Base-by-base conservation (phyloP, 495 filamentous ascomycete genomes). In the Penicillium subrubescens region DNA sequence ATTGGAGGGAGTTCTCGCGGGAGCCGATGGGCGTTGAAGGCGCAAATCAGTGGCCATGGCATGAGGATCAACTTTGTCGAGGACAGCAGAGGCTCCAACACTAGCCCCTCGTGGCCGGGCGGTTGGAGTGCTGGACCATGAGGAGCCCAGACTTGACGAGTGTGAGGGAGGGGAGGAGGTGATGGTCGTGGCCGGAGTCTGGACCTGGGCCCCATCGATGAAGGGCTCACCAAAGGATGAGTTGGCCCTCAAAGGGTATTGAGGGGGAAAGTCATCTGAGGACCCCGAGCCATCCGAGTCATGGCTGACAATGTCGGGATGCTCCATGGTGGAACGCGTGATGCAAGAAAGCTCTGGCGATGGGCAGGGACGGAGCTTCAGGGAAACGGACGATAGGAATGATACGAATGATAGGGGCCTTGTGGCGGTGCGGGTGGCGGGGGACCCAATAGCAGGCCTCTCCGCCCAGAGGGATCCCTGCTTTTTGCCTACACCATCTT, bases 261-360 rank as follows among this genome's bases (percentile, higher is more conserved):
- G 74, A 25, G 74, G 71, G 39, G 75, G 65, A 63, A 75, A 84
- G 44, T 90, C 88, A 62, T 86, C 86, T 23, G 88, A 90, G 6
- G 86, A 88, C 43, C 79, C 84, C 34, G 88, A 89, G 62, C 81
- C 86, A 43, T 87, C 88, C 27, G 88, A 90, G 70, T 91, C 89
- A 71, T 86, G 66, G 75, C 82, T 71, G 74, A 76, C 57, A 77
- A 79, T 69, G 70, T 82, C 83, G 54, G 87, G 81, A 53, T 86
- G 84, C 75, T 87, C 85, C 82, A 86, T 83, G 71, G 74, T 73
- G 71, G 60, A 46, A 63, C 67, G 67, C 64, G 63, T 66, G 65
- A 66, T 68, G 70, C 46, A 48, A 29, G 59, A 63, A 65, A 65
- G 53, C 59, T 64, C 48, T 35, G 15, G 44, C 61, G 52, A 53